Evolutionary conservation across 345 rosid genomes (phyloP).

Genomic region (Bretschneidera sinensis): DNA sequence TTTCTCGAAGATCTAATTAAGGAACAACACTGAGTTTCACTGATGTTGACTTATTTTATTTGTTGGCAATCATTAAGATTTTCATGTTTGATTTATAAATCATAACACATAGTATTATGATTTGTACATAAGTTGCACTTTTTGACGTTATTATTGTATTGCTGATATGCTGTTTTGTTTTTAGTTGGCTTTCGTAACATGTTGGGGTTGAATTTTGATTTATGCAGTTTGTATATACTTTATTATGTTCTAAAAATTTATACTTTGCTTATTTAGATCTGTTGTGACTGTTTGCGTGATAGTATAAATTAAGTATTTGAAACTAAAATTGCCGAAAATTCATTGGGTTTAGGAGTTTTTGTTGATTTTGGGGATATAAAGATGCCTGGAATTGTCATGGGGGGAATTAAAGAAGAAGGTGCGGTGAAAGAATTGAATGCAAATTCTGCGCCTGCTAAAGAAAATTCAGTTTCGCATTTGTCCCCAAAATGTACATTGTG

Average conservation of each 20-base stretch:
- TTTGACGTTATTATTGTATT: slow-evolving; percentile 15
- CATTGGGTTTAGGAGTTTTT: slow-evolving; percentile 14
- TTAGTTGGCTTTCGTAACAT: not conserved
- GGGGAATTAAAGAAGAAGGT: slow-evolving; percentile 38
- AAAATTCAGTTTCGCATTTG: slow-evolving; percentile 27
- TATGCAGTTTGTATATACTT: slow-evolving; percentile 2
- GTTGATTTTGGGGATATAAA: slow-evolving; percentile 22
- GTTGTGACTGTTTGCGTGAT: slow-evolving; percentile 20
- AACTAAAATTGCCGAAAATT: slow-evolving; percentile 22
- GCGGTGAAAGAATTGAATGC: slow-evolving; percentile 30
- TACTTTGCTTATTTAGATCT: slow-evolving; percentile 21
- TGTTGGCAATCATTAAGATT: slow-evolving; percentile 10
- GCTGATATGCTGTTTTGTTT: slow-evolving; percentile 8
- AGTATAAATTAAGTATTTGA: not conserved
- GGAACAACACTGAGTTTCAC: too few relatives aligned
- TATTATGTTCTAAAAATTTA: not conserved
- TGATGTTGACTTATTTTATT: not conserved
- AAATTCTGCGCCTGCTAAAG: slow-evolving; percentile 30
- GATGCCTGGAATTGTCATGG: slow-evolving; percentile 58
- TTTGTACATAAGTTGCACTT: slow-evolving; percentile 13
- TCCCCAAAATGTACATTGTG: slow-evolving; percentile 26
- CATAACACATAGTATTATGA: not conserved
- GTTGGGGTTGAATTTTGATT: not conserved
- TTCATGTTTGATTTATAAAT: not conserved
- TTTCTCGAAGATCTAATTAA: slow-evolving; percentile 21